Evolutionary conservation across 768 basidiomycete species (phyloP).

Genomic region (Leccinum olivaceopallidum): DNA sequence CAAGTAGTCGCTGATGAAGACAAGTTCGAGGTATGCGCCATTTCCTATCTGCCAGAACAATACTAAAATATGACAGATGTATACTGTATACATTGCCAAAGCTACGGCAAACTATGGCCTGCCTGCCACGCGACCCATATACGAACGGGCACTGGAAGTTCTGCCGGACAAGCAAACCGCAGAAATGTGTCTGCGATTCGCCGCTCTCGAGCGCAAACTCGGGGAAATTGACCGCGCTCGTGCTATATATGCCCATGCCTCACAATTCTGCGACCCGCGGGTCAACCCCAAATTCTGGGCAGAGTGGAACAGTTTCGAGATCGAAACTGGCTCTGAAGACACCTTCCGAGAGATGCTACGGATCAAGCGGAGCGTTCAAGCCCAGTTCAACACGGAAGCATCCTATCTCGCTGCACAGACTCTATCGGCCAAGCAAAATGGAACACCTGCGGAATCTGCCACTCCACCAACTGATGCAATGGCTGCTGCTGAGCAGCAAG

Average conservation of each 20-base stretch:
- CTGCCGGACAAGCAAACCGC: constrained; percentile 94
- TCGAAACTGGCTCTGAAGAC: constrained; percentile 98
- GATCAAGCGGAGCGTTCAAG: constrained; percentile 97
- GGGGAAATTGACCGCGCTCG: constrained; percentile 98
- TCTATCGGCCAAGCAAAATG: constrained; percentile 62
- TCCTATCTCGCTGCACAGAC: constrained; percentile 93
- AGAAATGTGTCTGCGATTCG: constrained; percentile 97
- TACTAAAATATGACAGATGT: constrained; percentile 63
- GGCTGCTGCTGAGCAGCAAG: constrained; percentile 79
- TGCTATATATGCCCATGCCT: constrained; percentile 95
- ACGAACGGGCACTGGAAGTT: constrained; percentile 91
- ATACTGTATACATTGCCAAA: constrained; percentile 95
- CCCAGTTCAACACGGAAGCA: constrained; percentile 97
- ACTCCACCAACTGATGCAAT: constrained; percentile 68
- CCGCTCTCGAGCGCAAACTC: constrained; percentile 92
- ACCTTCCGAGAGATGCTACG: constrained; percentile 95
- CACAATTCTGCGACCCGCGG: constrained; percentile 97
- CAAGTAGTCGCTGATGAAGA: constrained; percentile 84
- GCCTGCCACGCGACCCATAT: constrained; percentile 94
- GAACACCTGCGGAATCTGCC: constrained; percentile 45
- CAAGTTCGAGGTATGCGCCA: constrained; percentile 80
- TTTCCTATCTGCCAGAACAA: constrained; percentile 1
- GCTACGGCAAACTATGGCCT: constrained; percentile 95
- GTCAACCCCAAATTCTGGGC: constrained; percentile 91
- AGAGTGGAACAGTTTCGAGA: constrained; percentile 97